phyloP scores from a whole-genome alignment of 169 alveolate genomes.

The Cryptosporidium sp. region DNA sequence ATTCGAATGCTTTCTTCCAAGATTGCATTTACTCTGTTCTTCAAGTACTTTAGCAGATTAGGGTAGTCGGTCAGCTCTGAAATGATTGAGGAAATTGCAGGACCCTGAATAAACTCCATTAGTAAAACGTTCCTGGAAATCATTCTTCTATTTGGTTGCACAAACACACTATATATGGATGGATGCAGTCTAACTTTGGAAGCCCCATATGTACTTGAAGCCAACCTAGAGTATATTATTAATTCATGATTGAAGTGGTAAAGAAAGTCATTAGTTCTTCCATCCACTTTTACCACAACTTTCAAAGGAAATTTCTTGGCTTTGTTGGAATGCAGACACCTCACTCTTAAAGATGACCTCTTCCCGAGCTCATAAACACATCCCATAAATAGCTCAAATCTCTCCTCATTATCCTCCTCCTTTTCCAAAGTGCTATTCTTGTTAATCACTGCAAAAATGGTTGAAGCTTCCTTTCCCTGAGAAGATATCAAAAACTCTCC shows the following conservation, averaged over 20 bases:
- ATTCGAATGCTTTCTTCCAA: constrained; percentile 3
- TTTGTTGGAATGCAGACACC: constrained; percentile 36
- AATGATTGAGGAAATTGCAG: constrained; percentile 42
- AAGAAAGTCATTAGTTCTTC: constrained; percentile 61
- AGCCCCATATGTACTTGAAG: constrained; percentile 62
- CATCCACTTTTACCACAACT: constrained; percentile 47
- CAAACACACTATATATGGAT: constrained; percentile 52
- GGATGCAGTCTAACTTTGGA: constrained; percentile 44
- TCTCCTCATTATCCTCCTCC: background rate
- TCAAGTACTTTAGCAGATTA: constrained; percentile 1
- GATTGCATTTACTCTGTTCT: background rate
- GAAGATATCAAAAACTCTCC: constrained; percentile 17
- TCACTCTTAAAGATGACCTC: constrained; percentile 54
- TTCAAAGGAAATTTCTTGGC: constrained; percentile 46
- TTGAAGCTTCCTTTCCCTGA: constrained; percentile 71
- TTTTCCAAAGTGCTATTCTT: background rate
- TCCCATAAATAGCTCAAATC: constrained; percentile 52
- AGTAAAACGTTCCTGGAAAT: constrained; percentile 30
- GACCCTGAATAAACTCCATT: constrained; percentile 64
- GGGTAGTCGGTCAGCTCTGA: constrained; percentile 15
- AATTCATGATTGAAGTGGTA: constrained; percentile 61
- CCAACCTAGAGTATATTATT: constrained; percentile 46
- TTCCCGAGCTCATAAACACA: constrained; percentile 66
- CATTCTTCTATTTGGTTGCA: constrained; percentile 13
- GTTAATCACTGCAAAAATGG: constrained; percentile 38